Base-by-base conservation (phyloP, 1,139 yeast species). In the Nakaseomyces nivariensis region DNA sequence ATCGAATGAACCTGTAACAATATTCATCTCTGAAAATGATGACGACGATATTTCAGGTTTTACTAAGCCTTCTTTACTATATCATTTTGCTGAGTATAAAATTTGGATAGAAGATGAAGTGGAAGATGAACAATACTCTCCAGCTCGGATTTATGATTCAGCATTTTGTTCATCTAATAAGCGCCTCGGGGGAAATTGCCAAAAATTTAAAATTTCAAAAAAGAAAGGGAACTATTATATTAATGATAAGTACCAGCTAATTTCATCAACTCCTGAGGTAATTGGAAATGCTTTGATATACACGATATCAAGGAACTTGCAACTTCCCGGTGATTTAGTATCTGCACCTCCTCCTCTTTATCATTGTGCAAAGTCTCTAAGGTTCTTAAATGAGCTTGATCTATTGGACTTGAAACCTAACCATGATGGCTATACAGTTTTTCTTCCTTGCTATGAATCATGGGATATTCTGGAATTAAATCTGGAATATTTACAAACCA, bases 391-490 rank as follows among this genome's bases (percentile, higher is more conserved):
- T 24, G 75, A 78, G 26, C 64, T 78, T n/a, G 71, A 69, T 6
- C 56, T 81, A 37, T 58, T 77, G 27, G 71, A 73, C 48, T 69
- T 78, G 29, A 66, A 71, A 4, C 63, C 64, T 9, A 77, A 79
- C 50, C 66, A 68, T 22, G 57, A 67, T 24, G 95, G 96, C 0
- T 87, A 86, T 69, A 79, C 97, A 0, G 69, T 84, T 0, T 79
- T 92, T 49, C 68, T 90, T 40, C 98, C 97, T 0, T 82, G 92
- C 53, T 81, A 86, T 27, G 68, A 72, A 29, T 79, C 94, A 0
- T 90, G 97, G 97, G 74, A 75, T 22, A 66, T 70, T 4, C 71
- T 83, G 34, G 89, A 83, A 1, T 69, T 92, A 41, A 76, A 82
- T 1, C 70, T 79, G 46, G 76, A 76, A 43, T 85, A 82, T 61